These are phyloP conservation scores for Prunella vulgaris DNA, from an alignment of 257 asterid species.

Conservation along the genomic window DNA sequence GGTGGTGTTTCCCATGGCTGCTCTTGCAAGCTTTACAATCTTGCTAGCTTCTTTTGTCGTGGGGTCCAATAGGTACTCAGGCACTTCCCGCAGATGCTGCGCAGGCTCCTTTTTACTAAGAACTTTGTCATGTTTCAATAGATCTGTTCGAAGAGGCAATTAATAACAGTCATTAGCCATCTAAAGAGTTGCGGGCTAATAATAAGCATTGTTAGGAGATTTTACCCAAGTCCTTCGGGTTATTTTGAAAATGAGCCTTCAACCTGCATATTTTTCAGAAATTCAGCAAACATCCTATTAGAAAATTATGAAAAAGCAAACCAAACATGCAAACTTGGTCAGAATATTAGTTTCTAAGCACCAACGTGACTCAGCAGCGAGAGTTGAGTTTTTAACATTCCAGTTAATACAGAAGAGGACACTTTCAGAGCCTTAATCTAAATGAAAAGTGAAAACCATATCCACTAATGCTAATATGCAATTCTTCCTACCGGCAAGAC, in stretches of 20 bases:
- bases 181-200: background rate
- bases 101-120: slow-evolving; percentile 84
- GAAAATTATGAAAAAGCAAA: background rate
- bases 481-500: background rate
- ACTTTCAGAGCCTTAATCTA: background rate
- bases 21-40: slow-evolving; percentile 87
- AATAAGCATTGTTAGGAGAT: background rate
- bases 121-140: slow-evolving; percentile 80
- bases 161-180: background rate
- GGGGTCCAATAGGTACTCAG: slow-evolving; percentile 85
- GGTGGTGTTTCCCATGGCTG: slow-evolving; percentile 75
- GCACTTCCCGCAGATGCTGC: slow-evolving; percentile 73
- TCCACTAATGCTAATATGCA: slow-evolving; percentile 1
- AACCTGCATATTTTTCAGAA: slow-evolving; percentile 41
- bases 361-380: no score
- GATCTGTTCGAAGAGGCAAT: slow-evolving; percentile 45
- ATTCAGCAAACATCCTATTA: background rate
- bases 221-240: slow-evolving; percentile 86
- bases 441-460: no score
- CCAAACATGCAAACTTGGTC: background rate
- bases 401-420: no score
- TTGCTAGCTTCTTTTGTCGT: slow-evolving; percentile 95
- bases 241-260: slow-evolving; percentile 93
- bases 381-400: no score
- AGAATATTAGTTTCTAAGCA: background rate